Base-by-base conservation (phyloP, 805 yeast genomes). In the Candida tallmaniae region DNA sequence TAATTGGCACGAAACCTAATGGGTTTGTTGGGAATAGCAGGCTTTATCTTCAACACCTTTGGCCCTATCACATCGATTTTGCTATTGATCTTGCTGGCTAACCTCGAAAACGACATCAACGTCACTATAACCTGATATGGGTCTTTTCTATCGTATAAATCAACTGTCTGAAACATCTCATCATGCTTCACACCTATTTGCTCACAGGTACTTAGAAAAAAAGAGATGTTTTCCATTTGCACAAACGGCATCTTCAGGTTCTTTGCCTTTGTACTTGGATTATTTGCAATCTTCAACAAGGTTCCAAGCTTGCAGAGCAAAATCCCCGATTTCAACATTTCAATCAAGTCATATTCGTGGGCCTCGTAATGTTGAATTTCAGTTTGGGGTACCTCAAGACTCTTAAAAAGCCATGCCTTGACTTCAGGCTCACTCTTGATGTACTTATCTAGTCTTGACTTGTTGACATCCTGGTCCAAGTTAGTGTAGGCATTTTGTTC, bases 181-280 rank as follows among this genome's bases (percentile, higher is more conserved):
- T 83, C 88, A 44, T 83, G 82, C 5, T 88, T 85, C 2, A 86
- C 78, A 2, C 90, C 90, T 34, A 78, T 64, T 4, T 52, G 34
- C 42, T 78, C 74, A 32, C 87, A 78, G 35, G 80, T 76, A 5
- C 67, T 59, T 24, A 86, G 60, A 49, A 86, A 86, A 43, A 75
- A 74, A 32, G 86, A 76, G 22, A 86, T 84, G 49, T 85, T 85
- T 50, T 86, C 95, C 96, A 86, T 86, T 58, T 80, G 76, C 12
- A 61, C 55, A 36, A 85, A 86, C 2, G 94, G 90, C 80, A 84
- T 78, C 33, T 67, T 65, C 8, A 86, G 75, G 32, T 66, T 67
- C 51, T 81, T 84, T 52, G 56, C 78, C 41, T 68, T 73, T 3
- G 65, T 52, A 2, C 61, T 47, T 2, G 66, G 65, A 20, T 58